Evolutionary conservation across 805 yeast species (phyloP), one percentile per base, ranked within the genome.

Genomic region (Sugiyamaella marilandica): DNA sequence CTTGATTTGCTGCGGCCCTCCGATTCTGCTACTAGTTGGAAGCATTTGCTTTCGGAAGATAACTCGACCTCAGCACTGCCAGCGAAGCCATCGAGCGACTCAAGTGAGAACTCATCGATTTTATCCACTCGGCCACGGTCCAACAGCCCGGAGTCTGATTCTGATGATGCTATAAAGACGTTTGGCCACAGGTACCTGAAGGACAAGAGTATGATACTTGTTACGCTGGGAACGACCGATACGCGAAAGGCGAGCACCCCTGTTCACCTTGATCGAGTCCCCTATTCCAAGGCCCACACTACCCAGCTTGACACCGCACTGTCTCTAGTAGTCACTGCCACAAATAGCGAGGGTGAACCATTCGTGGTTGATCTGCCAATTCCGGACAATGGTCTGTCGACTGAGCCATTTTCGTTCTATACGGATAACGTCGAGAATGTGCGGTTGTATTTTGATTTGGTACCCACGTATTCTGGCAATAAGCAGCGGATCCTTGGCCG

Each of bases 271-370:
- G 84, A 85, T 57, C 75, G 81, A 35, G 87, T 86, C n/a, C 89
- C 95, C 5, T 71, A 84, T 49, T 77, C 90, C 1, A 84, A 84
- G 61, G 83, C 84, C 2, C 86, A 84, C 54, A 77, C 83, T n/a
- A 86, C 95, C 0, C 94, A 87, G 65, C 74, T 90, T 36, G 97
- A 91, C 60, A 88, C 96, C 2, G 96, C 96, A 0, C 76, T 91
- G 36, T 85, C 95, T 0, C 72, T 91, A 43, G 81, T 82, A 9
- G 77, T 91, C 21, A 70, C 74, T n/a, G 75, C 79, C 7, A 63
- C 65, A 9, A 69, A 70, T 26, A 64, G 69, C 8, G 58, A 70
- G 10, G 70, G 68, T 10, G 84, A 79, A 52, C 78, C 86, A 2
- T 81, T 87, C 0, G 79, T 80, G 1, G 74, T 84, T 7, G 97